A percentile compares a stretch with the other conserved stretches of the same genome.
phyloP scores from a whole-genome alignment of 139 green algal genomes.

The Haematococcus sp. region DNA sequence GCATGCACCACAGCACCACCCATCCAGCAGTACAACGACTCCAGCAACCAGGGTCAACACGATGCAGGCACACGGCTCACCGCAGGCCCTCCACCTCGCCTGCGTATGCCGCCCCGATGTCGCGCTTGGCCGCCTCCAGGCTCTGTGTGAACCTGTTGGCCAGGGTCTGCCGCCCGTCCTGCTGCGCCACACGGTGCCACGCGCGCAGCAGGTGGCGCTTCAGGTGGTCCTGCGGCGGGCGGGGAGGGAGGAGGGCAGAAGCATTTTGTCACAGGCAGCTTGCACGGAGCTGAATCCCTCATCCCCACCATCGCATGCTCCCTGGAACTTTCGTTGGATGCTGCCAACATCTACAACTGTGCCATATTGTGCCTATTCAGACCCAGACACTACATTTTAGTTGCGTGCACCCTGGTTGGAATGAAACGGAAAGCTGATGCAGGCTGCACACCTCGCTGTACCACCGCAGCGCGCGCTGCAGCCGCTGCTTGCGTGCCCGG shows the following conservation, averaged over 20 bases:
- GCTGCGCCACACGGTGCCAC: constrained; percentile 21
- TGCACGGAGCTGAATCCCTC: neutral
- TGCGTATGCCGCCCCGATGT: constrained; percentile 19
- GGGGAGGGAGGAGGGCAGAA: no score
- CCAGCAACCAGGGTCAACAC: no score
- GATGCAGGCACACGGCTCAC: no score
- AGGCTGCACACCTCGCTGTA: constrained; percentile 12
- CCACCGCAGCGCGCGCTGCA: constrained; percentile 16
- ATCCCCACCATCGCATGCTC: no score
- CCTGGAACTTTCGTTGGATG: no score
- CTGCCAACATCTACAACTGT: no score
- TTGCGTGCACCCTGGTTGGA: no score
- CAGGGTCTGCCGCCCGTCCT: constrained; percentile 22
- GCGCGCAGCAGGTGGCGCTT: constrained; percentile 31
- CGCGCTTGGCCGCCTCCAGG: constrained; percentile 19
- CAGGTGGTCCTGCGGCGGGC: constrained; percentile 16
- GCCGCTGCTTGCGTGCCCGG: neutral
- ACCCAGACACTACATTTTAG: no score
- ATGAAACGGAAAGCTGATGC: no score
- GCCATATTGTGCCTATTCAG: no score
- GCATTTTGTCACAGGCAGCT: neutral
- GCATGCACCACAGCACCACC: no score
- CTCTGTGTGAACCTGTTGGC: constrained; percentile 15
- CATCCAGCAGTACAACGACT: neutral
- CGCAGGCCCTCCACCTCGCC: constrained; percentile 16